Evolutionary conservation across 2,329 filamentous ascomycete species (phyloP), one percentile per base, ranked within the genome.

Genomic region (Lasiodiplodia theobromae): DNA sequence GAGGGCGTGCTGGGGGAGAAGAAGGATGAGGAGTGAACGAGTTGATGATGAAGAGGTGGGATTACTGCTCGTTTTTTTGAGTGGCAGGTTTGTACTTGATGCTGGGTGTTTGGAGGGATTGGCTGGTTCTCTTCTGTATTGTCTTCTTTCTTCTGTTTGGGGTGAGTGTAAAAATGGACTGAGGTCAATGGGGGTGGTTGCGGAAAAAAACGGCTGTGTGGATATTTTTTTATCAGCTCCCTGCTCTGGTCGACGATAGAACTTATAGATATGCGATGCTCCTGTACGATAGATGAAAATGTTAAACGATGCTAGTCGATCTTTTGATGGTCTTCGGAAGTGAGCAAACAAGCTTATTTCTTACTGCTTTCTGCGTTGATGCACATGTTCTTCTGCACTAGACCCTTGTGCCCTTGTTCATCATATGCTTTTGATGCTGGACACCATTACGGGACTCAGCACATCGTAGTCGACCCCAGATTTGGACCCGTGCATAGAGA

Each of bases 1-100:
- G 88, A 90, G 74, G 54, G 66, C 2, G 68, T 54, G 44, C 1
- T 56, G 57, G 68, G 58, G 0, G 40, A 53, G 52, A 44, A 58
- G 16, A 52, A 37, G 64, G 14, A 52, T 44, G 65, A 58, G 47
- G 60, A 28, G 28, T 63, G 23, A 57, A n/a, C 5, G n/a, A 12
- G 28, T n/a, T 11, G 25, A 18, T 37, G 23, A 25, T 10, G 49
- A 25, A 52, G 23, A 23, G 5, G 2, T 12, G 25, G 14, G 25
- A 53, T 2, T 8, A 25, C 7, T 21, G 21, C 21, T 53, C 51
- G 23, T 2, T 25, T 56, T 56, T 4, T 12, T 11, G 34, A n/a
- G 34, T 21, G 34, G 34, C 8, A 1, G 21, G 14, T 44, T 16
- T 28, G n/a, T 60, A n/a, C n/a, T 28, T 60, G 44, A 21, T 7